Evolutionary conservation across 768 basidiomycete species (phyloP).

Genomic region (Boletus pseudo-olivaceus): DNA sequence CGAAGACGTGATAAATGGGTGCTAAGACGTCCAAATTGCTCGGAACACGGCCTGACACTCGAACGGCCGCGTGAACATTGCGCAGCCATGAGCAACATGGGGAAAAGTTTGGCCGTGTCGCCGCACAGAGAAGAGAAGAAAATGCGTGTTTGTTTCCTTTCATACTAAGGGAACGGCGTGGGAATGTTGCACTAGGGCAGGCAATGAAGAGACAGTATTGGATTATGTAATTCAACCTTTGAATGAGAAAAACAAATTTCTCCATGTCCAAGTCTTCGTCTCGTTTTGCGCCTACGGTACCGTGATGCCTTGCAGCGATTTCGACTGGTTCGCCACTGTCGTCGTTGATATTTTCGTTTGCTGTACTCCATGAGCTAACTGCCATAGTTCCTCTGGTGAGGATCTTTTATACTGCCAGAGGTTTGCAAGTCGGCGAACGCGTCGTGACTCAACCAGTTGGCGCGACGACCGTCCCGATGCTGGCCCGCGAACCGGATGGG

Average conservation of each 20-base stretch:
- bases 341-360: constrained; percentile 76
- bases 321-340: constrained; percentile 73
- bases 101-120: constrained; percentile 75
- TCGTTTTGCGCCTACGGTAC: constrained; percentile 47
- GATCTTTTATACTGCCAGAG: constrained; percentile 66
- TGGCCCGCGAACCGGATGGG: constrained; percentile 35
- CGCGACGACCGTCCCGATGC: constrained; percentile 12
- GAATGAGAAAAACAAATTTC: background rate
- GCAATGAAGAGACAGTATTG: background rate
- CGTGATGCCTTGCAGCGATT: constrained; percentile 53
- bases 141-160: background rate
- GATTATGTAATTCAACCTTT: constrained; percentile 19
- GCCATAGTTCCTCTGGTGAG: constrained; percentile 73
- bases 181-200: constrained; percentile 21
- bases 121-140: constrained; percentile 58
- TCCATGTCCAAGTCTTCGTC: constrained; percentile 24
- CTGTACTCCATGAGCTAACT: constrained; percentile 80
- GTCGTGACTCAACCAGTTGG: constrained; percentile 49
- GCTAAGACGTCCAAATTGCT: constrained; percentile 75
- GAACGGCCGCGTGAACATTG: constrained; percentile 63
- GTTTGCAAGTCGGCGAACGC: constrained; percentile 65
- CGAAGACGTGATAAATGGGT: constrained; percentile 61
- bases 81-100: constrained; percentile 87
- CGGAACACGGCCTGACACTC: constrained; percentile 88
- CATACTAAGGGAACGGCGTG: constrained; percentile 3